Base-by-base conservation (phyloP, 1,284 basidiomycete species). In the Puccinia coronata region DNA sequence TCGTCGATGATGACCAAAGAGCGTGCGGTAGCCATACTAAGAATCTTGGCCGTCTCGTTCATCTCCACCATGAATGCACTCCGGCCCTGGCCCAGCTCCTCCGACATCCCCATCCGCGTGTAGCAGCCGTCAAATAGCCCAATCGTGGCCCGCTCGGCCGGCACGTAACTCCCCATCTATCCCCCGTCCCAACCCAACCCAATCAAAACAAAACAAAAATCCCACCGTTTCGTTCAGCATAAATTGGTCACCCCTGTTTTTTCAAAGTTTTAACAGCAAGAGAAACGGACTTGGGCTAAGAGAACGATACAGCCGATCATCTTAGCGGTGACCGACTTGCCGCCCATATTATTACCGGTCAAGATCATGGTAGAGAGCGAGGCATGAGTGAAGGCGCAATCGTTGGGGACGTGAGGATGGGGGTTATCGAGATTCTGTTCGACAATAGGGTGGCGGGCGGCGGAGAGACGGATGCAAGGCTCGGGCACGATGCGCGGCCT, bases 281-380 rank as follows among this genome's bases (percentile, higher is more conserved):
- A n/a, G n/a, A 28, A 41, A 67, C 65, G 53, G 34, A 79, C 76
- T 43, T 86, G 86, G 9, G 85, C 85, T 18, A 86, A 53, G 25
- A 86, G 81, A 16, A 84, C 81, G 1, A 82, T 53, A 20, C 86
- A 81, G 0, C 85, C 86, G 1, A 86, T 82, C 8, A 84, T 84
- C 5, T 85, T 84, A 4, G 83, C 83, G 0, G 83, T 82, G 49
- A 84, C 84, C 0, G 84, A 84, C 67, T 86, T 86, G 34, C 86
- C 86, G 43, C 85, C 85, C 85, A 86, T 86, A 72, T 86, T 86
- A 78, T 84, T 84, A 0, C 86, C 86, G 0, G 85, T 86, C 8
- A 86, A 72, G 4, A 86, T 80, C 14, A 86, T 69, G 1, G 53
- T 67, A 18, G 63, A 55, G 25, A 70, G 34, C 49, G 23, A 12